phyloP scores from a whole-genome alignment of 148 eudicot genomes.

The Pouteria glomerata region DNA sequence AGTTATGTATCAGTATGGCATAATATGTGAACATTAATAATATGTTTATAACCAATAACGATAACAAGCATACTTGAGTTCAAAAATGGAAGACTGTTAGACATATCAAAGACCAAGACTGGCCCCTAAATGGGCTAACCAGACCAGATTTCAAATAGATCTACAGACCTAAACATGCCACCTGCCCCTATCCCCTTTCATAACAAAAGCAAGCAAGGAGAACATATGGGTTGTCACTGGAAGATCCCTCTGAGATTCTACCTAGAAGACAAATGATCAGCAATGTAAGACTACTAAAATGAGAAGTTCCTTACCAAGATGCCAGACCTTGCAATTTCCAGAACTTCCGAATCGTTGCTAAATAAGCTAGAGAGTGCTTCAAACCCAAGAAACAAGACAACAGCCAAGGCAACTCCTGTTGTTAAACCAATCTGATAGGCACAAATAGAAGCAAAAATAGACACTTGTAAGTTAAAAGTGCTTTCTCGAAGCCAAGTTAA shows the following conservation, averaged over 20 bases:
- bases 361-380: conserved; percentile 54
- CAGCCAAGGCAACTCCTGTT: conserved; percentile 63
- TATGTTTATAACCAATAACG: background rate
- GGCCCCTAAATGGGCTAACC: background rate
- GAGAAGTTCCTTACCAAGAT: conserved; percentile 50
- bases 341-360: conserved; percentile 62
- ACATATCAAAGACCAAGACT: background rate
- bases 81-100: background rate
- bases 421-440: conserved; percentile 56
- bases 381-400: conserved; percentile 58
- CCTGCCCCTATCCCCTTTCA: background rate
- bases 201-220: background rate
- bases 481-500: background rate
- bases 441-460: background rate
- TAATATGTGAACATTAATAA: background rate
- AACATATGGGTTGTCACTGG: background rate
- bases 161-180: background rate
- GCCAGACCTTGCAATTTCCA: conserved; percentile 68
- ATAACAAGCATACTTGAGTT: background rate
- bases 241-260: background rate
- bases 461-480: background rate
- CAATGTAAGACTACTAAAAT: background rate
- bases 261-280: conserved; percentile 9
- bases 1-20: background rate
- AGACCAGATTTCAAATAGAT: background rate